Conservation (phyloP, 108 stramenopile genomes). For the Discostella pseudostelligera region DNA sequence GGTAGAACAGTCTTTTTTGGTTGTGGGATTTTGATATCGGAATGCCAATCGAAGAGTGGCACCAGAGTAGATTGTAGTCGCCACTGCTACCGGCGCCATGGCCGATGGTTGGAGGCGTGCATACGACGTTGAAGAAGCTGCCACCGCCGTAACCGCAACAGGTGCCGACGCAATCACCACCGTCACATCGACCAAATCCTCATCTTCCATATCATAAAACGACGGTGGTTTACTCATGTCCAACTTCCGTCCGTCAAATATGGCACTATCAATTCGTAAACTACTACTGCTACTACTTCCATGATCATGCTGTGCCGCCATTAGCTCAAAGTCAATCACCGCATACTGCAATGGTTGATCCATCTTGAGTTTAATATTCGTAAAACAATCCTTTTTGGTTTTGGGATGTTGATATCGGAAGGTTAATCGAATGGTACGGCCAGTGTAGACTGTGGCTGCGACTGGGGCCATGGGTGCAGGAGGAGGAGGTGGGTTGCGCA, state of each 20-base stretch:
- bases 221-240: constrained; percentile 47
- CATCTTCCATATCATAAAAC: constrained; percentile 73
- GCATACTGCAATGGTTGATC: constrained; percentile 37
- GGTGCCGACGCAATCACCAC: constrained; percentile 6
- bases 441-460: constrained; percentile 16
- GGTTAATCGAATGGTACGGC: constrained; percentile 15
- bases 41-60: constrained; percentile 16
- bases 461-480: background rate
- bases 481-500: no score
- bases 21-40: constrained; percentile 19
- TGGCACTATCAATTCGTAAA: constrained; percentile 11
- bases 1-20: constrained; percentile 24
- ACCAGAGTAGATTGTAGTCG: constrained; percentile 17
- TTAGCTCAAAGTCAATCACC: background rate
- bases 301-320: constrained; percentile 16
- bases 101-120: background rate
- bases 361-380: constrained; percentile 28
- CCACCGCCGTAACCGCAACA: background rate
- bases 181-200: constrained; percentile 61
- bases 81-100: constrained; percentile 5
- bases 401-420: constrained; percentile 23
- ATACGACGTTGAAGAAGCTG: no score
- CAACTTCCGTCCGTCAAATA: constrained; percentile 59
- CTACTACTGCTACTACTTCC: background rate
- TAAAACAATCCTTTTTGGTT: constrained; percentile 23